Evolutionary conservation across 2,329 filamentous ascomycete species (phyloP).

Genomic region (Alternaria rosae): DNA sequence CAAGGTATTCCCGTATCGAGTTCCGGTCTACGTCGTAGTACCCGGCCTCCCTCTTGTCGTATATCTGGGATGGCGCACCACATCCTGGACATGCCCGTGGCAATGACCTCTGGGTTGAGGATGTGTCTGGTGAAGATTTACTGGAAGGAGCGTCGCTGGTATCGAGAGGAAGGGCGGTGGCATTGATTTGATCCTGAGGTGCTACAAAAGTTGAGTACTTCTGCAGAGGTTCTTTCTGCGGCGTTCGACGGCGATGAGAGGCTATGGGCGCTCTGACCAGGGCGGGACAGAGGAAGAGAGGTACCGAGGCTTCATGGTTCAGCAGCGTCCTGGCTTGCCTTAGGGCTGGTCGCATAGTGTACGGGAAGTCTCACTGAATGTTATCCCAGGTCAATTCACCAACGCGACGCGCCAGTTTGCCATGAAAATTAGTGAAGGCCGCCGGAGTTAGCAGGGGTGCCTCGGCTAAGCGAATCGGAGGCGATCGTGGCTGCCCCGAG

Average conservation of each 20-base stretch:
- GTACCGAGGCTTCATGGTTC: constrained; percentile 36
- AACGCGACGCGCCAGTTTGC: constrained; percentile 18
- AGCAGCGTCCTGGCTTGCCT: constrained; percentile 37
- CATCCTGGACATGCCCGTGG: constrained; percentile 68
- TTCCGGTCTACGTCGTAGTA: constrained; percentile 63
- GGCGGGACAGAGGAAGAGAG: constrained; percentile 46
- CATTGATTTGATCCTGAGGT: constrained; percentile 24
- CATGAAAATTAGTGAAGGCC: constrained; percentile 29
- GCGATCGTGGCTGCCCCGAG: constrained; percentile 16
- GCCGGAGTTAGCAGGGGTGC: constrained; percentile 24
- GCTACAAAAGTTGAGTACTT: constrained; percentile 36
- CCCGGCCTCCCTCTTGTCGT: constrained; percentile 63
- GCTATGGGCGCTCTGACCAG: constrained; percentile 31
- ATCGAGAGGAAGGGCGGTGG: constrained; percentile 15
- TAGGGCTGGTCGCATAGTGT: constrained; percentile 45
- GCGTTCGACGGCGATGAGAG: constrained; percentile 16
- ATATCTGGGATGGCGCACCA: constrained; percentile 66
- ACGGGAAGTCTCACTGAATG: background rate
- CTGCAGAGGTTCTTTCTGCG: constrained; percentile 8
- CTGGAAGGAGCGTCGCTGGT: background rate
- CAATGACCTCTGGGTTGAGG: constrained; percentile 38
- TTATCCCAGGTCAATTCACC: background rate
- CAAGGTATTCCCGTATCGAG: constrained; percentile 53
- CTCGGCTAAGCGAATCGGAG: constrained; percentile 25
- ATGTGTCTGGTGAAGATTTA: constrained; percentile 1